These are phyloP conservation scores for Hemileia vastatrix DNA, from an alignment of 1,284 basidiomycete genomes.

Conservation along the genomic window DNA sequence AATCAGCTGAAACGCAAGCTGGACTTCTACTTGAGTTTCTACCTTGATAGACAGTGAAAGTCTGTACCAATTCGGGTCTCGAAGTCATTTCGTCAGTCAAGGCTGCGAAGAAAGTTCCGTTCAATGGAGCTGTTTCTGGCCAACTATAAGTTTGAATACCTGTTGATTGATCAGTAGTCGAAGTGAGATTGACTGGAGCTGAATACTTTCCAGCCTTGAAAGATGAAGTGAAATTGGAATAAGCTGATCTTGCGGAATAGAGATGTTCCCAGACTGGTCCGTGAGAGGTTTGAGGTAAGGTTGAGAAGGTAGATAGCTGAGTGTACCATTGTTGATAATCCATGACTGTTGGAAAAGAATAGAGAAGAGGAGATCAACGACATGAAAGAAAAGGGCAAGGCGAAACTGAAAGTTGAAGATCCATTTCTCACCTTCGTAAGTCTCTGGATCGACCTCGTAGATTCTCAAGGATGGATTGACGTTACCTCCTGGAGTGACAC, in stretches of 20 bases:
- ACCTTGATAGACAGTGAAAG: slow-evolving; percentile 62
- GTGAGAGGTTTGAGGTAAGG: slow-evolving; percentile 53
- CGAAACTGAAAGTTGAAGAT: slow-evolving; percentile 65
- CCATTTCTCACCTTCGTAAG: slow-evolving; percentile 46
- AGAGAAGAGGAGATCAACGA: neutral
- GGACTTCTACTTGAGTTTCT: slow-evolving; percentile 55
- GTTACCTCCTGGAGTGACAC: slow-evolving; percentile 61
- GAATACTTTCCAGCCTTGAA: slow-evolving; percentile 12
- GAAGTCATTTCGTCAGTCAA: slow-evolving; percentile 64
- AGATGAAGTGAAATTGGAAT: slow-evolving; percentile 53
- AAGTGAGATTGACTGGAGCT: slow-evolving; percentile 8
- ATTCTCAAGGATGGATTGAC: slow-evolving; percentile 68
- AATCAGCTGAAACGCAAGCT: slow-evolving; percentile 54
- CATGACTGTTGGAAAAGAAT: neutral
- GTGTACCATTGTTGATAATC: slow-evolving; percentile 54
- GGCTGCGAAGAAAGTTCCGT: slow-evolving; percentile 72
- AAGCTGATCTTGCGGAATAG: slow-evolving; percentile 61
- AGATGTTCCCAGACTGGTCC: slow-evolving; percentile 62
- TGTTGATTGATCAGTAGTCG: neutral
- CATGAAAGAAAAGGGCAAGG: slow-evolving; percentile 28
- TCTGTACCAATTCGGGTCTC: slow-evolving; percentile 55
- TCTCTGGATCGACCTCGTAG: slow-evolving; percentile 63
- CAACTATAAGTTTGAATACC: no score
- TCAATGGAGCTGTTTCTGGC: slow-evolving; percentile 60
- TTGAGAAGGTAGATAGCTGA: slow-evolving; percentile 54